Percentiles rank a stretch among this genome's conserved stretches.
Evolutionary conservation across 176 grass and related monocot genomes (phyloP).

Genomic region (Aegilops umbellulata): DNA sequence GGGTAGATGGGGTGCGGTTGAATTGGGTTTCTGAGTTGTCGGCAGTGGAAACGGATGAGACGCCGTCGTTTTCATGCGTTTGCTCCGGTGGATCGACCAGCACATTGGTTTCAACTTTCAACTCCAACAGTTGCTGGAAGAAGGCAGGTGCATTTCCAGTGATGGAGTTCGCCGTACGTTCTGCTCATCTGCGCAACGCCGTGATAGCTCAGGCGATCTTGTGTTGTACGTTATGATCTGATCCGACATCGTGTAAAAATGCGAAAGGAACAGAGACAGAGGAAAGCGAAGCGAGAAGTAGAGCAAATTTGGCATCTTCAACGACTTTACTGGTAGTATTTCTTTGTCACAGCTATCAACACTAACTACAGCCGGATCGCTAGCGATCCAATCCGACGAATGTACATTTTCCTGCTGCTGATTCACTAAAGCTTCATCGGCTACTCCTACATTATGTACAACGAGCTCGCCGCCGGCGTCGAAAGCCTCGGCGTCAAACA

Average conservation of each 20-base stretch:
- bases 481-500: background rate
- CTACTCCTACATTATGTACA: slow-evolving; percentile 5
- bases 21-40: slow-evolving; percentile 19
- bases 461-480: background rate
- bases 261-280: background rate
- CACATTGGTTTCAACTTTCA: background rate
- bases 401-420: background rate
- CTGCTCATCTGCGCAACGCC: background rate
- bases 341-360: background rate
- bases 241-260: background rate
- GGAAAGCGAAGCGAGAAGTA: background rate
- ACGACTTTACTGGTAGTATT: slow-evolving; percentile 7
- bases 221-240: background rate
- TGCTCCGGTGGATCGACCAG: background rate
- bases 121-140: background rate
- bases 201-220: background rate
- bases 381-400: background rate
- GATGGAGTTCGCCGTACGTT: background rate
- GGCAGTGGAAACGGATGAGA: background rate
- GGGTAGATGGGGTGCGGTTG: background rate
- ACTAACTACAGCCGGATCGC: background rate
- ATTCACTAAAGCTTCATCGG: background rate
- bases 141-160: background rate
- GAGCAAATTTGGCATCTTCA: background rate
- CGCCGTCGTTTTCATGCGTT: background rate